Conservation (phyloP, 192 early-diverging fungal species). For the Mortierella claussenii region DNA sequence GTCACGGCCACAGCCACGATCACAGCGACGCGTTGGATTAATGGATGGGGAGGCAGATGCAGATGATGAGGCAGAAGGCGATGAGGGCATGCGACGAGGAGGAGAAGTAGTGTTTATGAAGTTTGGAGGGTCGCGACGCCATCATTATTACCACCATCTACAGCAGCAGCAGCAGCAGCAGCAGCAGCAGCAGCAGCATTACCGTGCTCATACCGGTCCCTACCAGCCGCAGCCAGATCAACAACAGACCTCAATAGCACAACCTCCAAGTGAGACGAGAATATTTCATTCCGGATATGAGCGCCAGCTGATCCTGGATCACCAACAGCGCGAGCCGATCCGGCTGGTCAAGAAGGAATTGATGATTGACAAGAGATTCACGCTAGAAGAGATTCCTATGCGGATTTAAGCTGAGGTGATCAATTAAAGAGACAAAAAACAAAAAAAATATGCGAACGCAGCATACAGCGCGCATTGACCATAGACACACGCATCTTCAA, state of each 20-base stretch:
- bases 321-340: not conserved
- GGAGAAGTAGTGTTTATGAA: slow-evolving; percentile 13
- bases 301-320: not conserved
- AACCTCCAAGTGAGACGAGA: not conserved
- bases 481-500: too few species aligned
- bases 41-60: slow-evolving; percentile 30
- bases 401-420: too few species aligned
- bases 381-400: slow-evolving; percentile 37
- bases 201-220: too few species aligned
- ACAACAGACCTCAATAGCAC: not conserved
- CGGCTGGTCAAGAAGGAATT: slow-evolving; percentile 22
- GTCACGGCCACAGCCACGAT: too few species aligned
- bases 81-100: not conserved
- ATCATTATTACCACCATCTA: slow-evolving; percentile 5
- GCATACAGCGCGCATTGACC: too few species aligned
- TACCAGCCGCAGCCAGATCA: too few species aligned
- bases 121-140: slow-evolving; percentile 8
- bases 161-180: not conserved
- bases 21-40: too few species aligned
- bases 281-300: not conserved
- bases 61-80: slow-evolving; percentile 22
- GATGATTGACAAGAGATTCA: slow-evolving; percentile 36
- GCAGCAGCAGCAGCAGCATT: slow-evolving; percentile 1
- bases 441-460: too few species aligned
- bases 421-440: too few species aligned